Evolutionary conservation across 768 basidiomycete species (phyloP), one percentile per base, ranked within the genome.

Genomic region (Termitomyces sp.): DNA sequence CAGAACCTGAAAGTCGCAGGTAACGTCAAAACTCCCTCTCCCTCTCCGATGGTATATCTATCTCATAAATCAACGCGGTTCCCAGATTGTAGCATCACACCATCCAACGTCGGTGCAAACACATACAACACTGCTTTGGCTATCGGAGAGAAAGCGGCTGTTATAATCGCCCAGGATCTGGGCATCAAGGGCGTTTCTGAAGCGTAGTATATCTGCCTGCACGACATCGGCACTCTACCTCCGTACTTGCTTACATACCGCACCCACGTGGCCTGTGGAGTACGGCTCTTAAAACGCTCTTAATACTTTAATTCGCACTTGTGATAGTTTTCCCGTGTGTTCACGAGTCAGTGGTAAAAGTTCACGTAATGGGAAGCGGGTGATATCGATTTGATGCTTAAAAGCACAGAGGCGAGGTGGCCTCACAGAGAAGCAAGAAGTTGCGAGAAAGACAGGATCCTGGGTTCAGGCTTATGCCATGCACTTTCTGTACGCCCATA

Each of bases 81-180:
- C 57, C 1, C 38, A 78, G 76, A 76, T 61, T 67, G 73, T 50
- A 77, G 75, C 57, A 77, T 79, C 36, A 52, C 68, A 14, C 77
- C 78, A 9, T 67, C 53, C 10, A 78, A 78, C 56, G 74, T 78
- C 12, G 68, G 70, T 8, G 72, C 75, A 2, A 78, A 80, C 53
- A 78, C 75, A 0, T 78, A 76, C 58, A 76, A 72, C 51, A 76
- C 76, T 1, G 75, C 76, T 8, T 64, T 79, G 18, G 74, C 73
- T 0, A 74, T 88, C 44, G 85, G 83, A 8, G 85, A 87, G 69
- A 87, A 87, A 67, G 84, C 83, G 0, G 83, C 85, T 0, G 63
- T 77, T 6, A 77, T 87, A 44, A 84, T 88, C 38, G 81, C 80
- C 1, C 75, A 85, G 55, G 86, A 86, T 23, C 57, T 79, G 43